Evolutionary conservation across 192 early-diverging fungal species (phyloP).

Genomic region (Coemansia sp.): DNA sequence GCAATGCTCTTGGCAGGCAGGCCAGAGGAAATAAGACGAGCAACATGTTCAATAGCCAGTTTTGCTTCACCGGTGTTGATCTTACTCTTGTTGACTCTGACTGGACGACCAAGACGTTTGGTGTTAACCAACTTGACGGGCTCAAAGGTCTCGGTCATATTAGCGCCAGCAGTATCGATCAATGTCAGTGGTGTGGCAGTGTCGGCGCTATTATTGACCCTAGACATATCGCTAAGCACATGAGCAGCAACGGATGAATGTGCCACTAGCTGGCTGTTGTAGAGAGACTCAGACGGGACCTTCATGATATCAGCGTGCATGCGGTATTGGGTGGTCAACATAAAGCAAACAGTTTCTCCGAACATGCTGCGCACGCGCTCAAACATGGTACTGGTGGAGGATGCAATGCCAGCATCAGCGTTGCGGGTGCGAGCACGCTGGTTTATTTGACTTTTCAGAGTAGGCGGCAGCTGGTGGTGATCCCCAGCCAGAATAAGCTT

Average conservation of each 20-base stretch:
- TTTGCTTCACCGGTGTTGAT: conserved; percentile 77
- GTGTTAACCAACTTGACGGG: conserved; percentile 5
- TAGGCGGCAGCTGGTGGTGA: conserved; percentile 86
- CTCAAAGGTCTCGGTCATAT: conserved; percentile 41
- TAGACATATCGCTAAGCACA: conserved; percentile 62
- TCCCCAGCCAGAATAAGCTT: conserved; percentile 85
- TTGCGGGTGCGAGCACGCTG: not conserved
- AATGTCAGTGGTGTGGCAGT: conserved; percentile 61
- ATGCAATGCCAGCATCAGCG: not conserved
- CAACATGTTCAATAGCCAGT: conserved; percentile 63
- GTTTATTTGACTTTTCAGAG: conserved; percentile 44
- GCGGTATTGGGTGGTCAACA: conserved; percentile 84
- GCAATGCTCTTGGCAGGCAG: conserved; percentile 66
- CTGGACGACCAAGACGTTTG: not conserved
- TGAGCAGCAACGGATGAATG: conserved; percentile 64
- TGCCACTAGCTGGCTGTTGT: conserved; percentile 66
- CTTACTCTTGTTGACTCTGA: conserved; percentile 55
- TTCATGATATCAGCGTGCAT: conserved; percentile 82
- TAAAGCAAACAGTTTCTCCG: conserved; percentile 59
- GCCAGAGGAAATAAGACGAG: conserved; percentile 61
- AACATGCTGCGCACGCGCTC: conserved; percentile 68
- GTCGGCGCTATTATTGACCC: conserved; percentile 61
- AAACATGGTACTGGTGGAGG: conserved; percentile 67
- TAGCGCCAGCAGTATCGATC: conserved; percentile 67
- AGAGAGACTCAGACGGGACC: conserved; percentile 70